Evolutionary conservation across 2,329 filamentous ascomycete species (phyloP).

Genomic region (Daldinia sp.): DNA sequence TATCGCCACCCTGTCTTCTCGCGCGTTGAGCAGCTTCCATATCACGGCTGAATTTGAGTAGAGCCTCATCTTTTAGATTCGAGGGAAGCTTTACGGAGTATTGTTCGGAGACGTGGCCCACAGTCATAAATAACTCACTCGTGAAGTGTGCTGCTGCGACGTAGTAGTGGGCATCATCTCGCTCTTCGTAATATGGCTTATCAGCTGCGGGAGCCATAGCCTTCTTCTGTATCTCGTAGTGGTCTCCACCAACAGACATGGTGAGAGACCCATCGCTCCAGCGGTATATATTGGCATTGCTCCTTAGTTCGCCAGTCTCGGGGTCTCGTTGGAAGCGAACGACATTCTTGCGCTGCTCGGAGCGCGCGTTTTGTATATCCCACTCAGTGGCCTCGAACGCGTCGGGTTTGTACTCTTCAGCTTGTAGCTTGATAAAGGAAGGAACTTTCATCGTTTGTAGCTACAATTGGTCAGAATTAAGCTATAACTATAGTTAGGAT

Average conservation of each 20-base stretch:
- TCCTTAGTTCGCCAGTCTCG: slow-evolving; percentile 74
- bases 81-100: slow-evolving; percentile 76
- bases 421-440: slow-evolving; percentile 77
- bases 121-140: slow-evolving; percentile 76
- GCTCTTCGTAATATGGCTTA: slow-evolving; percentile 75
- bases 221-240: slow-evolving; percentile 81
- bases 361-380: slow-evolving; percentile 65
- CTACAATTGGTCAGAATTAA: slow-evolving; percentile 55
- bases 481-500: not conserved
- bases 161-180: slow-evolving; percentile 81
- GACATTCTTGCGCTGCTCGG: slow-evolving; percentile 72
- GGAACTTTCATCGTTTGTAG: slow-evolving; percentile 78
- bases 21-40: slow-evolving; percentile 73
- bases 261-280: slow-evolving; percentile 86
- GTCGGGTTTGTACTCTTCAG: slow-evolving; percentile 73
- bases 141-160: slow-evolving; percentile 77
- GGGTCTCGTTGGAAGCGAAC: slow-evolving; percentile 77
- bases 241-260: slow-evolving; percentile 78
- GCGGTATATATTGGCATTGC: slow-evolving; percentile 78
- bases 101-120: slow-evolving; percentile 81
- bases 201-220: slow-evolving; percentile 71
- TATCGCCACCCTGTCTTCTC: slow-evolving; percentile 67
- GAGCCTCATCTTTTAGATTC: slow-evolving; percentile 76
- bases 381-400: slow-evolving; percentile 72
- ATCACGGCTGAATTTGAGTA: slow-evolving; percentile 74